Conservation (phyloP, 2,329 filamentous ascomycete genomes). For the Didymella pinodella region DNA sequence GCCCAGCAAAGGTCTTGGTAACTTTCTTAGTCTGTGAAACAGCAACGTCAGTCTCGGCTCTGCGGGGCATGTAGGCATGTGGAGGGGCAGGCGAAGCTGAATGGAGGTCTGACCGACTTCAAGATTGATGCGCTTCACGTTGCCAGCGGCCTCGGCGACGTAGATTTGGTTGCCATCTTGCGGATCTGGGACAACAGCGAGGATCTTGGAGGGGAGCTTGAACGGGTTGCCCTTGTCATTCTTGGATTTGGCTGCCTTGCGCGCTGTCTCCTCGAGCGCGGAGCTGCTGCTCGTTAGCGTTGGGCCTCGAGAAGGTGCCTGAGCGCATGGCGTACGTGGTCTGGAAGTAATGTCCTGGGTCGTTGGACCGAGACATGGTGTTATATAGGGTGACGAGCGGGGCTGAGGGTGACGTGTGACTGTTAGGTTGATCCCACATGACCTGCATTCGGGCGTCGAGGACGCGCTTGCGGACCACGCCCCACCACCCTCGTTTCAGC, state of each 20-base stretch:
- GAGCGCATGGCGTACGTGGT: slow-evolving; percentile 72
- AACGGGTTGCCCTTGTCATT: slow-evolving; percentile 88
- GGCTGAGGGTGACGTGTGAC: slow-evolving; percentile 23
- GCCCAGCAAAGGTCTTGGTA: slow-evolving; percentile 69
- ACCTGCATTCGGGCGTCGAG: slow-evolving; percentile 15
- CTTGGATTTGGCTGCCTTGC: slow-evolving; percentile 76
- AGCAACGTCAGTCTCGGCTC: slow-evolving; percentile 24
- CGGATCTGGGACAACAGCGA: slow-evolving; percentile 76
- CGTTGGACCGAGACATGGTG: slow-evolving; percentile 54
- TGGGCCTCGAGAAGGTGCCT: slow-evolving; percentile 10
- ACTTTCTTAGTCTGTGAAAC: slow-evolving; percentile 46
- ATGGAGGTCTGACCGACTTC: slow-evolving; percentile 69
- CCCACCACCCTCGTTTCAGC: slow-evolving; percentile 6
- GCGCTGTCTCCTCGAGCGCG: slow-evolving; percentile 59
- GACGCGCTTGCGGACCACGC: slow-evolving; percentile 8
- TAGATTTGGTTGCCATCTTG: slow-evolving; percentile 69
- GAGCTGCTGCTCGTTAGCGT: slow-evolving; percentile 52
- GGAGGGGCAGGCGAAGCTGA: slow-evolving; percentile 9
- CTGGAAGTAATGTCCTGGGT: slow-evolving; percentile 89
- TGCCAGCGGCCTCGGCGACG: slow-evolving; percentile 87
- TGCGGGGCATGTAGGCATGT: neutral
- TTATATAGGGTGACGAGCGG: slow-evolving; percentile 22
- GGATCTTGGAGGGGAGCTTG: slow-evolving; percentile 81
- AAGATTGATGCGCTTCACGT: slow-evolving; percentile 74
- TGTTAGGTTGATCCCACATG: slow-evolving; percentile 9